Evolutionary conservation across 2,329 filamentous ascomycete genomes (phyloP), one percentile per base, ranked within the genome.

Genomic region (Aspergillus pseudonomiae): DNA sequence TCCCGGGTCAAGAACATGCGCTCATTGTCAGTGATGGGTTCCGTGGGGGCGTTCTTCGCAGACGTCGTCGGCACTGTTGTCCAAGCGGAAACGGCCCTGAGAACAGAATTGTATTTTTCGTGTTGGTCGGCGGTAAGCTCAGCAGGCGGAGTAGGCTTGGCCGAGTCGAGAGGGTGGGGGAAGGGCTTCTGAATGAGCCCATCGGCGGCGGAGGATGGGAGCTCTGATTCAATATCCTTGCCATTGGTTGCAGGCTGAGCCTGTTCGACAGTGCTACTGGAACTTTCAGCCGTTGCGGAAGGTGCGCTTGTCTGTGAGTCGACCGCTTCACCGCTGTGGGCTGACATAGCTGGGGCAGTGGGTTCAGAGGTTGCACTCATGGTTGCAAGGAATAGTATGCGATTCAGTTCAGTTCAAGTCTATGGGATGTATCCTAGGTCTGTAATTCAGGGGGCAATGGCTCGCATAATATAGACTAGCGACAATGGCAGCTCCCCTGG

Each of bases 1-100:
- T 99, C 95, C 68, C 89, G 88, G 14, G 94, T 97, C 69, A 99
- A 85, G 89, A 93, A 99, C 81, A 95, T 88, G 73, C 88, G 90
- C 80, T 99, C 95, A 57, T 83, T 81, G 63, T 96, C 93, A 57
- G 88, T 89, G 63, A 98, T 80, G 2, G 92, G 88, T 2, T 87
- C 84, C 65, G 82, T 81, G 11, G 83, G 78, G 12, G 86, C 80
- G 60, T 81, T 82, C 66, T 86, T 89, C 60, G 86, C 85, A 7
- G 84, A 83, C 24, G 88, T 87, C 46, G 86, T 86, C 39, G 88
- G 88, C 30, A 96, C 80, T 11, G 88, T 87, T 14, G 85, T 87
- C 91, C 93, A 96, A 70, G 82, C 80, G 67, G 86, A 89, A 52
- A 89, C 92, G 59, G 86, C 85, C 54, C 86, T 83, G 53, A 98